Conservation (phyloP, 495 filamentous ascomycete genomes). For the Penicillium longicatenatum region DNA sequence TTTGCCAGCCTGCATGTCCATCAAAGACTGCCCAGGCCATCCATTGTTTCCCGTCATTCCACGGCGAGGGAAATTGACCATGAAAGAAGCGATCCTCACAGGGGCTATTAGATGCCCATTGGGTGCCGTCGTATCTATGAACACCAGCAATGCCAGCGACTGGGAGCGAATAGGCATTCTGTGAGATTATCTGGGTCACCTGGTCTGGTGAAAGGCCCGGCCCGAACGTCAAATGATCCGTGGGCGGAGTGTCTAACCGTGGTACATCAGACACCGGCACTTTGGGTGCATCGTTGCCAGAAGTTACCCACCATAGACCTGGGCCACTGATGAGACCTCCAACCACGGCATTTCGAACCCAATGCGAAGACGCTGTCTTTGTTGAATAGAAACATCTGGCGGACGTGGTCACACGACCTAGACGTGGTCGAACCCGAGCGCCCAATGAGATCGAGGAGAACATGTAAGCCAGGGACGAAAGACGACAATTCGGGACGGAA, state of each 20-base stretch:
- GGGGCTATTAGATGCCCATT: slow-evolving; percentile 46
- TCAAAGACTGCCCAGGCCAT: slow-evolving; percentile 53
- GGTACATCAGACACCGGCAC: slow-evolving; percentile 16
- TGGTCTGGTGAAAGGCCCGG: slow-evolving; percentile 23
- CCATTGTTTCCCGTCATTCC: slow-evolving; percentile 41
- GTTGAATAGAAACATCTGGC: slow-evolving; percentile 19
- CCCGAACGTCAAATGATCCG: slow-evolving; percentile 13
- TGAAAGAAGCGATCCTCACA: slow-evolving; percentile 54
- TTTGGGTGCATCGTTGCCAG: slow-evolving; percentile 14
- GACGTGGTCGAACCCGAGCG: slow-evolving; percentile 15
- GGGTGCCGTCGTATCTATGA: slow-evolving; percentile 46
- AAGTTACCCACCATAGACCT: slow-evolving; percentile 27
- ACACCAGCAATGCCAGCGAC: slow-evolving; percentile 33
- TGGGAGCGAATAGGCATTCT: slow-evolving; percentile 33
- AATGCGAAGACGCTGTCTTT: slow-evolving; percentile 15
- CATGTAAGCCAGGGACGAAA: background rate
- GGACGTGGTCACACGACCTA: slow-evolving; percentile 17
- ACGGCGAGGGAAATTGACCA: slow-evolving; percentile 43
- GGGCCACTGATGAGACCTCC: slow-evolving; percentile 20
- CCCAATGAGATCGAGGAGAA: slow-evolving; percentile 1
- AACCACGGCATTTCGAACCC: slow-evolving; percentile 10
- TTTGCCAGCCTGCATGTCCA: slow-evolving; percentile 51
- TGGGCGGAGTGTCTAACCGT: slow-evolving; percentile 16
- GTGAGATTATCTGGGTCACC: slow-evolving; percentile 30
- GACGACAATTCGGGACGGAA: background rate